These are phyloP conservation scores for Trapa incisa DNA, from an alignment of 345 rosid species.

Conservation along the genomic window DNA sequence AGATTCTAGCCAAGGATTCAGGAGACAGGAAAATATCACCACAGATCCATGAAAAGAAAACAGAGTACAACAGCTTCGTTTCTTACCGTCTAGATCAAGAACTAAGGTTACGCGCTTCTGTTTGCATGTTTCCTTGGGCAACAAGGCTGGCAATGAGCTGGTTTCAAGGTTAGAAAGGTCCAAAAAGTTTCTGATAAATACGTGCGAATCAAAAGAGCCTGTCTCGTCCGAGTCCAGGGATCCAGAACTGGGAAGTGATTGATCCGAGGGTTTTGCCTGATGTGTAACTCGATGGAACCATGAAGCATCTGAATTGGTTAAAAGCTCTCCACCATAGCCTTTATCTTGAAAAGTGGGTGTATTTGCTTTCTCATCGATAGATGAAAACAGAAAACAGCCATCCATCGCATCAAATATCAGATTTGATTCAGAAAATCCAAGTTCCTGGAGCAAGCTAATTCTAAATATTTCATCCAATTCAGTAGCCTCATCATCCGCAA, in stretches of 20 bases:
- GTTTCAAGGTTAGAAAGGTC: slow-evolving; percentile 16
- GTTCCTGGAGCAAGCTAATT: slow-evolving; percentile 6
- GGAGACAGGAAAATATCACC: no score
- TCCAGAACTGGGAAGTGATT: slow-evolving; percentile 4
- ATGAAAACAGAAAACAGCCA: slow-evolving; percentile 7
- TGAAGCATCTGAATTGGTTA: slow-evolving; percentile 9
- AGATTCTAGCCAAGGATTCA: no score
- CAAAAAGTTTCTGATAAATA: slow-evolving; percentile 16
- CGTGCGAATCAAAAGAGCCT: slow-evolving; percentile 14
- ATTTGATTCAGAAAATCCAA: slow-evolving; percentile 12
- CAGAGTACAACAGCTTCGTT: not conserved
- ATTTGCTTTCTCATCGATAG: slow-evolving; percentile 7
- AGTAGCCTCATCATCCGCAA: slow-evolving; percentile 3
- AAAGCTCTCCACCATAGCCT: slow-evolving; percentile 7
- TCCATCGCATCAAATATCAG: slow-evolving; percentile 13
- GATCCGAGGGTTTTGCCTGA: slow-evolving; percentile 13
- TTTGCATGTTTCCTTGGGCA: slow-evolving; percentile 11
- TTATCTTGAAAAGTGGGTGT: slow-evolving; percentile 6
- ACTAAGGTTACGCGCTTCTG: slow-evolving; percentile 14
- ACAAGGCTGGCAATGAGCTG: slow-evolving; percentile 12
- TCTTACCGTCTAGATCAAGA: slow-evolving; percentile 22
- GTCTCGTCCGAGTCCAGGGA: slow-evolving; percentile 10
- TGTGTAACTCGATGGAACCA: slow-evolving; percentile 11
- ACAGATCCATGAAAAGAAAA: not conserved
- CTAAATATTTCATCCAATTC: slow-evolving; percentile 13